Base-by-base conservation (phyloP, 2,329 filamentous ascomycete species). In the Mariannaea sp. region DNA sequence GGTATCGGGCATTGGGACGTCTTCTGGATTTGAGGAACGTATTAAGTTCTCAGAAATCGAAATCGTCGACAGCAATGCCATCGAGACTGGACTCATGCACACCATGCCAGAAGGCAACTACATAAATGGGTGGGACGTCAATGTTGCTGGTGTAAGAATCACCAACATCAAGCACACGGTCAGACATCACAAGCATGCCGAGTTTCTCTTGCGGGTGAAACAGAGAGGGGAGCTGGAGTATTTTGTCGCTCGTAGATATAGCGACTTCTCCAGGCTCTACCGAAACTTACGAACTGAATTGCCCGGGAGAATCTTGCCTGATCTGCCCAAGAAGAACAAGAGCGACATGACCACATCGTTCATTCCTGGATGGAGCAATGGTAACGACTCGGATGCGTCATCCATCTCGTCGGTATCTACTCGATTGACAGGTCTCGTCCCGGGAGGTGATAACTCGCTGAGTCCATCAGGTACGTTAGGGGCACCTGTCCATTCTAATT, bases 41-140 rank as follows among this genome's bases (percentile, higher is more conserved):
- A 97, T 99, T 68, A 85, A 92, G 44, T 99, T 99, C 70, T 91
- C 92, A 1, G 94, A 99, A 74, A 88, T 99, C 75, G 94, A 99
- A 69, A 92, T 97, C 19, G 91, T 99, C 22, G 94, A 99, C 68
- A 85, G 91, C 59, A 89, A 91, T 49, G 92, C 94, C 36, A 95
- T 96, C 67, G 92, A 97, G 55, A 89, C 91, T 17, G 93, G 94
- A 0, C 79, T 99, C 46, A 80, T 96, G 54, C 85, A 92, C 54
- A 95, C 92, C 36, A 79, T 93, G 58, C 94, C 94, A 0, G 90
- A 97, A 70, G 94, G 94, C 4, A 88, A 97, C 71, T 88, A 87
- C 58, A 89, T 97, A 66, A 93, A 99, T 70, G 91, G 92, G 24
- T 97, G 94, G 94, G 94, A 97, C 70, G 86, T 68, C 61, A 99